A percentile compares a stretch with the other conserved stretches of the same genome.
phyloP scores from a whole-genome alignment of 306 rosid species.

The Gillenia trifoliata region DNA sequence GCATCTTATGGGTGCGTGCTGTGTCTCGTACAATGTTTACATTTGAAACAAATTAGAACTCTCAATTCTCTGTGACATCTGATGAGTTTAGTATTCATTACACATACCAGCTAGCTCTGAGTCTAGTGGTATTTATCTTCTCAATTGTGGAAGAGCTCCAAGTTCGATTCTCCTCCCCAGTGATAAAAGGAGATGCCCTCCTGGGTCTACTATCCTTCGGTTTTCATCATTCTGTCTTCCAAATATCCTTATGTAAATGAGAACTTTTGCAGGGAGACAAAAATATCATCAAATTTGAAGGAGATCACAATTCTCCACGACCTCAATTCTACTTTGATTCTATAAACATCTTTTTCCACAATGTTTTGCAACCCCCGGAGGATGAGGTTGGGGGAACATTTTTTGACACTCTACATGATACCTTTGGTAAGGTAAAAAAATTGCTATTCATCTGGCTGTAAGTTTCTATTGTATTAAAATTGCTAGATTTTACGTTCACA shows the following conservation, averaged over 20 bases:
- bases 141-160: not conserved
- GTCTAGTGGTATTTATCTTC: not conserved
- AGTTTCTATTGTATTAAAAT: slow-evolving; percentile 9
- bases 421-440: slow-evolving; percentile 74
- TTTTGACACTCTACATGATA: slow-evolving; percentile 56
- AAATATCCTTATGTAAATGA: not conserved
- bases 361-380: slow-evolving; percentile 90
- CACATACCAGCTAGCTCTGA: not conserved
- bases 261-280: slow-evolving; percentile 77
- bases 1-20: not conserved
- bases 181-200: not conserved
- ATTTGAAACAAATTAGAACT: not conserved
- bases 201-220: not conserved
- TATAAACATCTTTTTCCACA: slow-evolving; percentile 80
- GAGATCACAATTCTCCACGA: slow-evolving; percentile 97
- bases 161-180: not conserved
- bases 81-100: not conserved
- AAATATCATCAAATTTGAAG: slow-evolving; percentile 86
- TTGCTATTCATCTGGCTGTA: slow-evolving; percentile 22
- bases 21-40: not conserved
- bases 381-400: slow-evolving; percentile 71
- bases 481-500: slow-evolving; percentile 15
- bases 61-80: not conserved
- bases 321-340: slow-evolving; percentile 94
- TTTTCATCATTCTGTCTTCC: not conserved